phyloP scores from a whole-genome alignment of 2,329 filamentous ascomycete species.

The Xylaria sp. region DNA sequence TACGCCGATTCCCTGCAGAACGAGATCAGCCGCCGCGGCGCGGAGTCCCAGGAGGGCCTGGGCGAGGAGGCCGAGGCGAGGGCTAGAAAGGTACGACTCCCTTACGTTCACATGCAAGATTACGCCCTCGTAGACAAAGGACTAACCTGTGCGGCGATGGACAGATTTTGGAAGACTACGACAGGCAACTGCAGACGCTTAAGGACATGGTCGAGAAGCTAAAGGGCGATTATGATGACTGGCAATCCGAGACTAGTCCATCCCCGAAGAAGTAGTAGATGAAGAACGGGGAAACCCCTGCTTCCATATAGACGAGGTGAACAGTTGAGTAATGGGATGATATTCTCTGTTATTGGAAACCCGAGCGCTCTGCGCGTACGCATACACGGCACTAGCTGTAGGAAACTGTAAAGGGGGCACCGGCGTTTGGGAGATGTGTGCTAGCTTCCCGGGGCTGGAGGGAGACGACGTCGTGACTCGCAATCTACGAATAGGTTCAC shows the following conservation, averaged over 20 bases:
- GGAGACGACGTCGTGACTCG: not conserved
- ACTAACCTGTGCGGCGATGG: conserved; percentile 22
- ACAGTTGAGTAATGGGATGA: conserved; percentile 9
- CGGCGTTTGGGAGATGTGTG: conserved; percentile 19
- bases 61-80: conserved; percentile 72
- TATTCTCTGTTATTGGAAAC: conserved; percentile 9
- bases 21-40: conserved; percentile 71
- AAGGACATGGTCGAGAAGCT: conserved; percentile 71
- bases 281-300: not conserved
- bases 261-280: conserved; percentile 34
- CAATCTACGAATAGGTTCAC: too few species aligned
- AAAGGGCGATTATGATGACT: conserved; percentile 58
- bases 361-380: conserved; percentile 19
- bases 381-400: conserved; percentile 15
- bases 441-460: not conserved
- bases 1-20: conserved; percentile 72
- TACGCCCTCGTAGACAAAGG: not conserved
- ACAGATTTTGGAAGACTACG: conserved; percentile 78
- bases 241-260: conserved; percentile 55
- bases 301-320: conserved; percentile 14
- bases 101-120: not conserved
- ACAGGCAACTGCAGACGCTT: conserved; percentile 76
- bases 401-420: conserved; percentile 21
- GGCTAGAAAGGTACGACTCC: conserved; percentile 69
- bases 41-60: conserved; percentile 58